Base-by-base conservation (phyloP, 202 grass and related monocot genomes). In the Brachypodium distachyon region DNA sequence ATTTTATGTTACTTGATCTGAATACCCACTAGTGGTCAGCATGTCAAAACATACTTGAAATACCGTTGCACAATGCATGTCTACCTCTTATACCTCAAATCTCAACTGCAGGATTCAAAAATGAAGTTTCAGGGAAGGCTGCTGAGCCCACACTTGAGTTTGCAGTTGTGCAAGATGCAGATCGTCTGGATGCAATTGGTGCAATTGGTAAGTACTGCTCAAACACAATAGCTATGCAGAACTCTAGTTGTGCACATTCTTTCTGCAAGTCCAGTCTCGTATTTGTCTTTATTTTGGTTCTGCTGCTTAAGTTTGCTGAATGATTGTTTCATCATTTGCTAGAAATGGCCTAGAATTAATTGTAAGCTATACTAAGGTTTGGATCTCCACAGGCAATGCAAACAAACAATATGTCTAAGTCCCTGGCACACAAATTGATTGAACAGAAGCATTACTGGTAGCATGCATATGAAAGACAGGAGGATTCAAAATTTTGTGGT, bases 111-210 rank as follows among this genome's bases (percentile, higher is more conserved):
- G 89, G 91, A 70, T 98, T 92, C 77, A 98, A 94, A 81, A 92
- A 88, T 78, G 95, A 98, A 80, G 17, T 98, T 87, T 74, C 83
- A 47, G 83, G 71, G 32, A 76, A 76, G 77, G 57, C 59, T 63
- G 26, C 33, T 21, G 73, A 92, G 14, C 77, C 76, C 31, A 77
- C 87, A 17, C 36, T 86, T 76, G 95, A 98, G 78, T 90, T 98
- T 79, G 85, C 80, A 53, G 82, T 98, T 80, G 95, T 98, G 47
- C 91, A 98, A 90, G 91, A 98, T 83, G 95, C 91, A 40, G 95
- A 95, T 83, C 87, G 91, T 12, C 83, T 98, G 12, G 91, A 98
- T 75, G 89, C 95, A 76, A 92, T 94, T 77, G 94, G 89, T 61
- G 94, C 91, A 31, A 97, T 92, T 70, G 95, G 91, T 92, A 90